Percentiles rank a stretch among this genome's conserved stretches.
Evolutionary conservation across 345 rosid species (phyloP).

Genomic region (Boechera divaricarpa): DNA sequence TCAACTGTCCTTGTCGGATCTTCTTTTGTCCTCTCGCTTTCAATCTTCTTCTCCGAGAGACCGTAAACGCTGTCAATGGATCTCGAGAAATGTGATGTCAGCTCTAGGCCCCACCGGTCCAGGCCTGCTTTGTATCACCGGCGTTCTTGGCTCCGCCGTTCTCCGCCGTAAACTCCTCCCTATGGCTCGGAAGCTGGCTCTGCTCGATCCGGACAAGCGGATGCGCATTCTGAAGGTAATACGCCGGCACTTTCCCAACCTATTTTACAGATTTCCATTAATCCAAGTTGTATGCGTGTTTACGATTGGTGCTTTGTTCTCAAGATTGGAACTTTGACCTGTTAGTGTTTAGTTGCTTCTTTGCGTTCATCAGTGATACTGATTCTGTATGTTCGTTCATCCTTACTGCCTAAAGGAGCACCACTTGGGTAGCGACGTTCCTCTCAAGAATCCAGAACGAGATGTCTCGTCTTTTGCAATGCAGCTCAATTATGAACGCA

Average conservation of each 20-base stretch:
- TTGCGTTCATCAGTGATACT: conserved; percentile 6
- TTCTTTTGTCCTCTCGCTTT: conserved; percentile 50
- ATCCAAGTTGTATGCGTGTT: background rate
- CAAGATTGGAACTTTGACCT: conserved; percentile 12
- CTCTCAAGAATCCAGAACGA: conserved; percentile 78
- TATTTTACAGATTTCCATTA: background rate
- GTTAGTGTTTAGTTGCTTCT: background rate
- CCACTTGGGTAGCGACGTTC: conserved; percentile 80
- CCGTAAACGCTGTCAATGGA: conserved; percentile 34
- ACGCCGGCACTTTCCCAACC: background rate
- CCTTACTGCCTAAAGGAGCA: conserved; percentile 56
- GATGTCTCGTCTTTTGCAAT: conserved; percentile 80
- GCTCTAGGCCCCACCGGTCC: conserved; percentile 78
- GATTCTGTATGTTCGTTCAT: conserved; percentile 10
- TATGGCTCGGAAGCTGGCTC: conserved; percentile 69
- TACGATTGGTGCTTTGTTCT: conserved; percentile 3
- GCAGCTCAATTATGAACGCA: conserved; percentile 60
- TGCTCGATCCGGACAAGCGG: conserved; percentile 60
- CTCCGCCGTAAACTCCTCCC: conserved; percentile 74
- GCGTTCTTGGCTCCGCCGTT: conserved; percentile 56
- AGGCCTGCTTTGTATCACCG: conserved; percentile 70
- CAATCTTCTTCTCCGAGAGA: conserved; percentile 39
- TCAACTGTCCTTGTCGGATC: conserved; percentile 62
- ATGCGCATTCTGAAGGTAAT: conserved; percentile 69
- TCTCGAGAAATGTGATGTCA: conserved; percentile 60